phyloP scores from a whole-genome alignment of 2,329 filamentous ascomycete genomes.

The Alternaria triticimaculans region DNA sequence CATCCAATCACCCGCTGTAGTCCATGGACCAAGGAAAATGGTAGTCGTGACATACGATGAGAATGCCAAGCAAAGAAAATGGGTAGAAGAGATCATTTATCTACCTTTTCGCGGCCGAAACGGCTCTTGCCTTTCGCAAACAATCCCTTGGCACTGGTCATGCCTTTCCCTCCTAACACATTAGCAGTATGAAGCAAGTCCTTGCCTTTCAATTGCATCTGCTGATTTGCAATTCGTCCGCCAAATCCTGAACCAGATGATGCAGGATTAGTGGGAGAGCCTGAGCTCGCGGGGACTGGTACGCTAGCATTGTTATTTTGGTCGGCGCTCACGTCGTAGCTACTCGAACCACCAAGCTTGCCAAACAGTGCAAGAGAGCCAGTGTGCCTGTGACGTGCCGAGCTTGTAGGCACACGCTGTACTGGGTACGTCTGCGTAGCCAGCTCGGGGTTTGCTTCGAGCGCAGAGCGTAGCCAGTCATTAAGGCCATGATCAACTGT shows the following conservation, averaged over 20 bases:
- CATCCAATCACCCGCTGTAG: conserved; percentile 17
- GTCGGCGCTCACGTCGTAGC: conserved; percentile 22
- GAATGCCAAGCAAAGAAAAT: conserved; percentile 17
- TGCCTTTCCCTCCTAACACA: conserved; percentile 69
- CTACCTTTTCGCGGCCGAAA: conserved; percentile 84
- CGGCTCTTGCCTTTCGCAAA: conserved; percentile 91
- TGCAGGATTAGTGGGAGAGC: conserved; percentile 26
- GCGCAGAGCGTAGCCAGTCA: conserved; percentile 61
- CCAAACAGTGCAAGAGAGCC: conserved; percentile 48
- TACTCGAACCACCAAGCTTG: conserved; percentile 37
- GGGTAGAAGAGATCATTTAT: conserved; percentile 66
- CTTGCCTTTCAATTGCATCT: conserved; percentile 82
- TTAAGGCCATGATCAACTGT: conserved; percentile 76
- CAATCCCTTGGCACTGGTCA: conserved; percentile 86
- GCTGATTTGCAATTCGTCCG: conserved; percentile 31
- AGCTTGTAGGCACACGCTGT: conserved; percentile 35
- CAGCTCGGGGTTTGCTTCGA: conserved; percentile 61
- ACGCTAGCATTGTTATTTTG: conserved; percentile 30
- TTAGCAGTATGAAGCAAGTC: conserved; percentile 86
- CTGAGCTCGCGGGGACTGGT: conserved; percentile 37
- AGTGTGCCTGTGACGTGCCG: conserved; percentile 44
- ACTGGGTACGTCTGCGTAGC: conserved; percentile 35
- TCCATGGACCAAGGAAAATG: conserved; percentile 16
- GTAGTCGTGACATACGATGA: conserved; percentile 14
- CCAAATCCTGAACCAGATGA: conserved; percentile 29